These are phyloP conservation scores for Xylaria scruposa DNA, from an alignment of 495 filamentous ascomycete species.

Conservation along the genomic window DNA sequence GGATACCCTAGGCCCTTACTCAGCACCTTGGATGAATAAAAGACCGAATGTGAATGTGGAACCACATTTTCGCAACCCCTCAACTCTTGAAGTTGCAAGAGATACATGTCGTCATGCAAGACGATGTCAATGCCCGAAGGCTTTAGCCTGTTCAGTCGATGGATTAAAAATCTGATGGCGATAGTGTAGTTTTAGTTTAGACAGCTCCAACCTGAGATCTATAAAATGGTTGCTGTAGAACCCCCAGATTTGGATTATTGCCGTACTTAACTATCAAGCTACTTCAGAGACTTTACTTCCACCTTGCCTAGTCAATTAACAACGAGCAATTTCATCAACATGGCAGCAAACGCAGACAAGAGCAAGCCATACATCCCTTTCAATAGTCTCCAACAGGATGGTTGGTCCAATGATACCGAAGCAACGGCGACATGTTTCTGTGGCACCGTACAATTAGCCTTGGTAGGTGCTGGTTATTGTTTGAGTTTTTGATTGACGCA, in stretches of 20 bases:
- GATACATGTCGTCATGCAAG: no score
- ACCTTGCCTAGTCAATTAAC: background rate
- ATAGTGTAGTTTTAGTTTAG: background rate
- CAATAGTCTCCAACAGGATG: constrained; percentile 21
- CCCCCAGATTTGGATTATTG: background rate
- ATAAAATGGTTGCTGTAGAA: background rate
- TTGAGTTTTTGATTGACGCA: background rate
- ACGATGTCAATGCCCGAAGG: no score
- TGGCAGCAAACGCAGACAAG: constrained; percentile 18
- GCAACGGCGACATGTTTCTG: constrained; percentile 64
- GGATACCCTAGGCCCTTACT: background rate
- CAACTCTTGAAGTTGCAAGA: background rate
- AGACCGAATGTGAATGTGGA: background rate
- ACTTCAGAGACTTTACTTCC: background rate
- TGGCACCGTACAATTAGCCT: constrained; percentile 59
- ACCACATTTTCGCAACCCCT: background rate
- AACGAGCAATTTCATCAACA: background rate
- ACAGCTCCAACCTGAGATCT: background rate
- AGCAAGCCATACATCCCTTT: constrained; percentile 16
- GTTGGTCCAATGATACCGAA: constrained; percentile 40
- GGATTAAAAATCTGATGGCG: background rate
- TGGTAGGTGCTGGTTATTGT: constrained; percentile 44
- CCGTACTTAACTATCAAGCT: background rate
- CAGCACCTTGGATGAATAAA: constrained; percentile 1
- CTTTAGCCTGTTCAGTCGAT: no score